These are phyloP conservation scores for Cotoneaster glaucophyllus DNA, from an alignment of 306 rosid species.

Conservation along the genomic window DNA sequence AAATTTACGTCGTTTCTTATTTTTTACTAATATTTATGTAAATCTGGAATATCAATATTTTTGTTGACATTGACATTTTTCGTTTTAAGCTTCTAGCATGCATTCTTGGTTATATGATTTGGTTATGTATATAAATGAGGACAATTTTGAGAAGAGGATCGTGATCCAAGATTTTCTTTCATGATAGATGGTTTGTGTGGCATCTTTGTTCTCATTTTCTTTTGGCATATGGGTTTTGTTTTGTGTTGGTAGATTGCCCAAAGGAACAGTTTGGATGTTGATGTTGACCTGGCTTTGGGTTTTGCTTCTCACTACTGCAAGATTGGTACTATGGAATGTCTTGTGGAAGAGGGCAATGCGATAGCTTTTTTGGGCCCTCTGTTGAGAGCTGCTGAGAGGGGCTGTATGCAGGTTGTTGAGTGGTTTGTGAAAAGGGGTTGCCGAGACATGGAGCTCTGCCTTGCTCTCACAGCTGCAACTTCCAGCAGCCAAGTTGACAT, in stretches of 20 bases:
- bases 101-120: background rate
- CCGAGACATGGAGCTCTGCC: constrained; percentile 89
- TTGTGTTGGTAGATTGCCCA: constrained; percentile 61
- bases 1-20: background rate
- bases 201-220: background rate
- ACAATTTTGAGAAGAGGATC: background rate
- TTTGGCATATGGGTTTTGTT: constrained; percentile 26
- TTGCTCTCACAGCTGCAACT: constrained; percentile 89
- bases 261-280: constrained; percentile 87
- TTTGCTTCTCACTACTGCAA: constrained; percentile 90
- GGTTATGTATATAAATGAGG: background rate
- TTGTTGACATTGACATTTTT: background rate
- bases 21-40: background rate
- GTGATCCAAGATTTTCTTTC: background rate
- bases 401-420: constrained; percentile 73
- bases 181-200: background rate
- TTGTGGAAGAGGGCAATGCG: constrained; percentile 91
- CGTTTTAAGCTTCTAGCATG: background rate
- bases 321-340: constrained; percentile 85
- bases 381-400: constrained; percentile 95
- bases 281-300: constrained; percentile 82
- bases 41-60: background rate
- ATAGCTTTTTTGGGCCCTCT: constrained; percentile 79
- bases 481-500: constrained; percentile 80
- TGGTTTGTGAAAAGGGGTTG: constrained; percentile 88